A percentile compares a stretch with the other conserved stretches of the same genome.
Conservation (phyloP, 2,329 filamentous ascomycete genomes). For the Fusarium longipes region DNA sequence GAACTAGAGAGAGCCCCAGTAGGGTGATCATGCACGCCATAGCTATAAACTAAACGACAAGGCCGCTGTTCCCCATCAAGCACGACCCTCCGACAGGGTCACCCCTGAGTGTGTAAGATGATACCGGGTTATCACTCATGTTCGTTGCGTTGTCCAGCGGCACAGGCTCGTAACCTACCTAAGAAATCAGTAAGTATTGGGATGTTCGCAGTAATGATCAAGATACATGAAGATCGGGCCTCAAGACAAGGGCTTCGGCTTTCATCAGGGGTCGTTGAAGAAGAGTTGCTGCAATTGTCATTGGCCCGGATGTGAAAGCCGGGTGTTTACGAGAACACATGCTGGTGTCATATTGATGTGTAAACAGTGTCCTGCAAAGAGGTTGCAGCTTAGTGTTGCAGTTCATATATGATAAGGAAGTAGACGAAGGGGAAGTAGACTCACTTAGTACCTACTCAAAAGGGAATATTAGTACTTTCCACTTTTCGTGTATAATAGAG, state of each 20-base stretch:
- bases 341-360: not conserved
- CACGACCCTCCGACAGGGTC: not conserved
- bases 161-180: not conserved
- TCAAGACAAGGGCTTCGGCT: not conserved
- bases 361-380: not conserved
- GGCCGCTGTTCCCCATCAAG: constrained; percentile 2
- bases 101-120: constrained; percentile 17
- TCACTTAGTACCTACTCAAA: not conserved
- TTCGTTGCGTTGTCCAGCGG: not conserved
- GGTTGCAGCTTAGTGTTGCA: not conserved
- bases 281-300: not conserved
- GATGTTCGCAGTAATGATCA: not conserved
- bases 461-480: not conserved
- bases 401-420: not conserved
- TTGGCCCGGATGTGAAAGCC: constrained; percentile 8
- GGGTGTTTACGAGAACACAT: not conserved
- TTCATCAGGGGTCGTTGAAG: not conserved
- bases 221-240: not conserved
- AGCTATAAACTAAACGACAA: constrained; percentile 16
- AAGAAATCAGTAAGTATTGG: not conserved
- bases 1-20: not conserved
- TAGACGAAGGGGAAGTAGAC: not conserved
- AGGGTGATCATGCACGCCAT: constrained; percentile 33
- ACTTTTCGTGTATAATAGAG: not conserved
- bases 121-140: not conserved